Evolutionary conservation across 2,329 filamentous ascomycete species (phyloP), one percentile per base, ranked within the genome.

Genomic region (Verticillium zaregamsianum): DNA sequence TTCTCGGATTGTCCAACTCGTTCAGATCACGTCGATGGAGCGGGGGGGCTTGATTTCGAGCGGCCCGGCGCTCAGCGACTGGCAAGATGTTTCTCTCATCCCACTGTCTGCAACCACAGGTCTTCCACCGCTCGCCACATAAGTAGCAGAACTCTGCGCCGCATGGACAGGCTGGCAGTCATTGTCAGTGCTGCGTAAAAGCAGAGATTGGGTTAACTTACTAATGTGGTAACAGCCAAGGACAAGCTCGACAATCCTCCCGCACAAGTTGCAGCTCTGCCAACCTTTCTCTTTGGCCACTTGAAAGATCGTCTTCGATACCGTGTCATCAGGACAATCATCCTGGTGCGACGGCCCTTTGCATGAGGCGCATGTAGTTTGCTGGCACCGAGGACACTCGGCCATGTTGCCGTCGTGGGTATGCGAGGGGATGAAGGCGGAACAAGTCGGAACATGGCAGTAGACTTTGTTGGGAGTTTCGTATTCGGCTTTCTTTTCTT

Each of bases 191-290:
- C 28, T 55, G 57, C 39, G 12, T 14, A 49, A 15, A 33, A 49
- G 20, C 45, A 62, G 54, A 45, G 31, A 28, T n/a, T n/a, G n/a
- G 40, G 58, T 15, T 28, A 6, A 79, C 81, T 68, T 65, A 87
- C 84, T 83, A 3, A 87, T 87, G 59, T 87, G 85, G 58, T 82
- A 75, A 63, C 85, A 87, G 1, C 85, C 85, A 0, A 39, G n/a
- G 0, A 68, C 33, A 0, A 85, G 70, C 69, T 86, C 82, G 0
- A 88, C 75, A 14, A 87, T 37, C 1, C 73, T 62, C 2, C 64
- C 66, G 65, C 85, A 88, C 0, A 64, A 61, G 4, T 67, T 69
- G 62, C 85, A 88, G 2, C 78, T 72, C 68, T 83, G 79, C 85
- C 85, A 88, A 1, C 77, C 75, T 4, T 81, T 70, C 3, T 73